Percentiles rank a stretch among this genome's conserved stretches.
Conservation (phyloP, 495 filamentous ascomycete genomes). For the Penicillium odoratum region DNA sequence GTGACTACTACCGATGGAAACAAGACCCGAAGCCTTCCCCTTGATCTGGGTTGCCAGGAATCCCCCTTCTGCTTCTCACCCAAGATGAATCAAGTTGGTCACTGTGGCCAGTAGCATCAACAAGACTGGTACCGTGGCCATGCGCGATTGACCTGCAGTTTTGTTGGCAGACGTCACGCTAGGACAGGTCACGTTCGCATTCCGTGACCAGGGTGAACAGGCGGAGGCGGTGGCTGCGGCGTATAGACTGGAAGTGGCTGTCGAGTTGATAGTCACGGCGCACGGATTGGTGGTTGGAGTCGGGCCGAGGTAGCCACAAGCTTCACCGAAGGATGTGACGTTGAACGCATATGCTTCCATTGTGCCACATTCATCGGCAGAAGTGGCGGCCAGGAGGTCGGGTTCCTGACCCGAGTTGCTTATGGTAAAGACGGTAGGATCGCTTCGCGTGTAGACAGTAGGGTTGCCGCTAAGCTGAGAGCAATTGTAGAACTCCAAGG, state of each 20-base stretch:
- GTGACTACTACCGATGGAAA: neutral
- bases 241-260: constrained; percentile 3
- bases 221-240: neutral
- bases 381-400: constrained; percentile 3
- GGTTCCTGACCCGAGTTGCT: constrained; percentile 2
- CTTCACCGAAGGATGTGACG: neutral
- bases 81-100: constrained; percentile 1
- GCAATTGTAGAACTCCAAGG: neutral
- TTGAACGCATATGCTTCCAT: constrained; percentile 5
- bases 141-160: neutral
- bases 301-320: neutral
- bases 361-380: constrained; percentile 2
- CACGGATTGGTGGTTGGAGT: constrained; percentile 6
- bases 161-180: neutral
- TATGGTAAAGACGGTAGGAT: neutral
- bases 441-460: neutral
- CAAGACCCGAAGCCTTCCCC: neutral
- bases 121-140: neutral
- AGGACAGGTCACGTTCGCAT: constrained; percentile 2
- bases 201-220: neutral
- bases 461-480: neutral
- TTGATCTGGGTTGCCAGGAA: neutral
- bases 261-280: constrained; percentile 4
- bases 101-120: constrained; percentile 2
- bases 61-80: neutral